Conservation (phyloP, 768 basidiomycete genomes). For the Albatrellus ellisii region DNA sequence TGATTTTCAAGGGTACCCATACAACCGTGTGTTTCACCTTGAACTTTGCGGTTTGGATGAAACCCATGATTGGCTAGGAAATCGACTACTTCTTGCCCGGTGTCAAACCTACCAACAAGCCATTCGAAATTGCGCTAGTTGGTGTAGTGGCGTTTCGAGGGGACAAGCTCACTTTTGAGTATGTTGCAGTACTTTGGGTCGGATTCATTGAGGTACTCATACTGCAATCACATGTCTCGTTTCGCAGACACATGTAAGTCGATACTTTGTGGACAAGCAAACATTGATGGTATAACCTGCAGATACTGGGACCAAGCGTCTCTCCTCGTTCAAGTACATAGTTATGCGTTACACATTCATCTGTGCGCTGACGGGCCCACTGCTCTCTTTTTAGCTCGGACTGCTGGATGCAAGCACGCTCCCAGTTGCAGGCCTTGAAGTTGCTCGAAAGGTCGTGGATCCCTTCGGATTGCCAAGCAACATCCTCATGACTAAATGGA, state of each 20-base stretch:
- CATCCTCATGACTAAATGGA: constrained; percentile 23
- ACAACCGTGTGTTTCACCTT: constrained; percentile 19
- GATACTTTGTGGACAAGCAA: background rate
- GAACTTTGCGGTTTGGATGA: background rate
- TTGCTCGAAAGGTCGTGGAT: constrained; percentile 27
- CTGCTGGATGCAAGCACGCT: constrained; percentile 21
- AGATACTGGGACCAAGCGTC: constrained; percentile 41
- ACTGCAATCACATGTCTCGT: background rate
- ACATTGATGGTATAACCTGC: background rate
- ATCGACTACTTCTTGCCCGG: constrained; percentile 27
- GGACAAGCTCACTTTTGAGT: constrained; percentile 38
- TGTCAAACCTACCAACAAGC: constrained; percentile 23
- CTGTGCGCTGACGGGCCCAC: background rate
- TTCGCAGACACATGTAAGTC: constrained; percentile 20
- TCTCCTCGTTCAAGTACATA: constrained; percentile 26
- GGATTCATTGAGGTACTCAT: background rate
- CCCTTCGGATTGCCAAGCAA: constrained; percentile 29
- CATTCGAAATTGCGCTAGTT: constrained; percentile 28
- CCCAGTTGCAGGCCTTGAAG: constrained; percentile 28
- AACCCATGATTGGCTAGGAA: constrained; percentile 18
- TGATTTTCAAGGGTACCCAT: constrained; percentile 31
- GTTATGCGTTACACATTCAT: background rate
- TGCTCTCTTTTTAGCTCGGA: constrained; percentile 18
- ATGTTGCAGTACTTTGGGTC: constrained; percentile 10
- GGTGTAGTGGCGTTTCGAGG: constrained; percentile 33